These are phyloP conservation scores for Ophiocytium majus DNA, from an alignment of 352 stramenopile species.

Conservation along the genomic window DNA sequence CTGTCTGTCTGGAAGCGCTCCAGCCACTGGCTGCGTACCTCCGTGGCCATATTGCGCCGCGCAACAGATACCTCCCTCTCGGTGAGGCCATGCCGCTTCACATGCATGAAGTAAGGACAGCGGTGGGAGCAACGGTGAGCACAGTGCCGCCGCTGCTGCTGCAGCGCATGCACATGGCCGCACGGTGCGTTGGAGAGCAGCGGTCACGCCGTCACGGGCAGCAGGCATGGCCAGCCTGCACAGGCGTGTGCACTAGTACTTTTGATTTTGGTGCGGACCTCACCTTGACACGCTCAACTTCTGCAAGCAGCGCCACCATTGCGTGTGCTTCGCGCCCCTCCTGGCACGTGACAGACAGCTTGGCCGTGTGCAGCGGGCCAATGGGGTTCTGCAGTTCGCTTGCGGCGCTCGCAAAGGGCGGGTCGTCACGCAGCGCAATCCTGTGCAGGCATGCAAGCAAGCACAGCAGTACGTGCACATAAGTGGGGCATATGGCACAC, in stretches of 20 bases:
- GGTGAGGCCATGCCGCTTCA: background rate
- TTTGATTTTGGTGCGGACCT: too few relatives aligned
- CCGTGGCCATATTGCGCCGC: slow-evolving; percentile 34
- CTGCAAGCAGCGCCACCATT: background rate
- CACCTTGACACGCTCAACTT: slow-evolving; percentile 3
- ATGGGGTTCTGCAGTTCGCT: background rate
- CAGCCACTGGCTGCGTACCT: slow-evolving; percentile 39
- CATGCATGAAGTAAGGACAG: too few relatives aligned
- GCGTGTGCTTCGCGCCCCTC: background rate
- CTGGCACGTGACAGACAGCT: background rate
- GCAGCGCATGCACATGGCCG: too few relatives aligned
- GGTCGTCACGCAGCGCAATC: slow-evolving; percentile 31
- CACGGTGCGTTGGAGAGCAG: too few relatives aligned
- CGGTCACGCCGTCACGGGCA: too few relatives aligned
- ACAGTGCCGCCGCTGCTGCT: too few relatives aligned
- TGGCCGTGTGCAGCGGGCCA: background rate
- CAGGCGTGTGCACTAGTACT: too few relatives aligned
- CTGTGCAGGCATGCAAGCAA: background rate
- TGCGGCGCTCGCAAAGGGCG: slow-evolving; percentile 35
- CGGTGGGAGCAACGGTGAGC: too few relatives aligned
- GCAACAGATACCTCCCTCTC: slow-evolving; percentile 35
- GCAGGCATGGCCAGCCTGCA: too few relatives aligned
- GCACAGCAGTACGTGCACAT: too few relatives aligned
- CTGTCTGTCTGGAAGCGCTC: slow-evolving; percentile 47
- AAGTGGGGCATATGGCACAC: too few relatives aligned